Base-by-base conservation (phyloP, 2,329 filamentous ascomycete species). In the Coniella lustricola region DNA sequence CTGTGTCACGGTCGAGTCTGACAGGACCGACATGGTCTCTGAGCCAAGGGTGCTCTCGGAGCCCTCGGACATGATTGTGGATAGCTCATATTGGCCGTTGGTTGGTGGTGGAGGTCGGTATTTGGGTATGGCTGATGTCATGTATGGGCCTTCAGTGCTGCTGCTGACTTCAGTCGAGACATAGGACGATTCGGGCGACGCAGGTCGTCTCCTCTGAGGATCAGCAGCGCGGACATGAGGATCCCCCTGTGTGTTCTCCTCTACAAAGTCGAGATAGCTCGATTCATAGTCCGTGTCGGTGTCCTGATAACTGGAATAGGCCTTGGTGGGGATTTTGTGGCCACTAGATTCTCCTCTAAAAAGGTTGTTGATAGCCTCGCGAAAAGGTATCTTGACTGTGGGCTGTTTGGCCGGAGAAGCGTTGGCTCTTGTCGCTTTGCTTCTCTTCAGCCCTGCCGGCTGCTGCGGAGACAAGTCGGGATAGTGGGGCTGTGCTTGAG, bases 301-400 rank as follows among this genome's bases (percentile, higher is more conserved):
- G 31, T 74, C 67, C 50, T 75, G 69, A 25, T 66, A 71, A 44
- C 71, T 75, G 33, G 74, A 69, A 51, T 78, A 78, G 21, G 69
- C 66, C 51, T 67, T 67, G 1, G 72, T 69, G 13, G 68, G 67
- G 4, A 72, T 64, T 17, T 66, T 65, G 50, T 73, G 67, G 9
- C 68, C 68, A 3, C 63, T 70, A 2, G 80, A 83, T 59, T 84
- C 79, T 25, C 81, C 81, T 34, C 74, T 73, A 57, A 84, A 84
- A 3, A 79, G 81, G 52, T 81, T 79, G 46, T 76, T 77, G 8
- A 84, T 63, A 39, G 74, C 72, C 35, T 81, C 80, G 18, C 80
- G 72, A 46, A 84, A 69, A 0, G 74, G 75, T 32, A 69, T 70
- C 58, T 75, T 81, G 12, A 59, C 58, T 2, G 53, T 50, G 4